Percentiles rank a stretch among this genome's conserved stretches.
Conservation (phyloP, 768 basidiomycete genomes). For the Exsudoporus frostii region DNA sequence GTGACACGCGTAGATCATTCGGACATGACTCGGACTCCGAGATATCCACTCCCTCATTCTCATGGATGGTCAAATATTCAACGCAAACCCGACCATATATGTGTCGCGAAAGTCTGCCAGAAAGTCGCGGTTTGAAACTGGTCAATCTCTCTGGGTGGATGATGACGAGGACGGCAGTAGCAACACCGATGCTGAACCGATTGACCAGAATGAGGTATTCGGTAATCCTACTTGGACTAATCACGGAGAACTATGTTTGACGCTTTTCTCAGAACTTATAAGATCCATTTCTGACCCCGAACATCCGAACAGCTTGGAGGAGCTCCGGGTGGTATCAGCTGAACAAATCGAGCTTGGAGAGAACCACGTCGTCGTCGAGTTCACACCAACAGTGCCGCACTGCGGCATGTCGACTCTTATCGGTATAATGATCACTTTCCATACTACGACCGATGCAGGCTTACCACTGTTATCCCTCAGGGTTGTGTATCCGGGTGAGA, state of each 20-base stretch:
- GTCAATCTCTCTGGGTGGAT: slow-evolving; percentile 61
- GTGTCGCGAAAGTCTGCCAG: slow-evolving; percentile 44
- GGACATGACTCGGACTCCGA: not conserved
- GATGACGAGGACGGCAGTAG: slow-evolving; percentile 37
- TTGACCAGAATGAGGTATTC: slow-evolving; percentile 91
- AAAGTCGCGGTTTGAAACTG: slow-evolving; percentile 37
- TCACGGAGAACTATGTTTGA: not conserved
- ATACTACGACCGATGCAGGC: not conserved
- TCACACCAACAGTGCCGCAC: slow-evolving; percentile 97
- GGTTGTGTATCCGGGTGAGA: slow-evolving; percentile 93
- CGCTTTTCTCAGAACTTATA: slow-evolving; percentile 66
- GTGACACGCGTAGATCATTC: slow-evolving; percentile 19
- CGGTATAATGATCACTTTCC: slow-evolving; percentile 42
- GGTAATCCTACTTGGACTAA: slow-evolving; percentile 44
- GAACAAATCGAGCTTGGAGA: slow-evolving; percentile 67
- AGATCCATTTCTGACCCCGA: slow-evolving; percentile 93
- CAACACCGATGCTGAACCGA: slow-evolving; percentile 52
- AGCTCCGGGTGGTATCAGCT: slow-evolving; percentile 90
- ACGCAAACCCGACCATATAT: slow-evolving; percentile 89
- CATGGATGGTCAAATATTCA: slow-evolving; percentile 67
- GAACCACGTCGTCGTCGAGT: slow-evolving; percentile 82
- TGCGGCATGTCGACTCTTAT: slow-evolving; percentile 98
- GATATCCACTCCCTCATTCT: not conserved
- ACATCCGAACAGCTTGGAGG: slow-evolving; percentile 90
- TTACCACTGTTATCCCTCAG: slow-evolving; percentile 27